A percentile compares a stretch with the other conserved stretches of the same genome.
phyloP scores from a whole-genome alignment of 129 eudicot species.

The Logfia minima region DNA sequence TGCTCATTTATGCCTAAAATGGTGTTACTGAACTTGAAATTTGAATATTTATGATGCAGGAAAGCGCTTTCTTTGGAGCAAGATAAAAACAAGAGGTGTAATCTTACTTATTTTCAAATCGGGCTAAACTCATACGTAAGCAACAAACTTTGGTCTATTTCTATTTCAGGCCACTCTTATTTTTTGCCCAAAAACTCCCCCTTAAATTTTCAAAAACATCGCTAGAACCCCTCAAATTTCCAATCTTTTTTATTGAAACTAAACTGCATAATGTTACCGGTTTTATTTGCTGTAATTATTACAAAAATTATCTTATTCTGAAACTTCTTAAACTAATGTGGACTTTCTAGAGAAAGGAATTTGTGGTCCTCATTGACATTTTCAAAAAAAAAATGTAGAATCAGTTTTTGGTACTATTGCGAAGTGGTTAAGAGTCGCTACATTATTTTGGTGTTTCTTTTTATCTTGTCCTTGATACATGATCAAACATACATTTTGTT shows the following conservation, averaged over 20 bases:
- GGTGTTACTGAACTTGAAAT: background rate
- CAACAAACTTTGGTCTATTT: too few relatives aligned
- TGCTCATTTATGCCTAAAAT: background rate
- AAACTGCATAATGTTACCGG: background rate
- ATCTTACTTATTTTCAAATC: slow-evolving; percentile 88
- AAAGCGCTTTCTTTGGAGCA: slow-evolving; percentile 75
- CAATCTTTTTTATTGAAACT: background rate
- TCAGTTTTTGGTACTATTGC: too few relatives aligned
- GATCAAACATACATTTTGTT: slow-evolving; percentile 4
- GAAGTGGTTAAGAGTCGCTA: slow-evolving; percentile 29
- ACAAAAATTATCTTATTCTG: background rate
- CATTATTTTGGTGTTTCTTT: slow-evolving; percentile 17
- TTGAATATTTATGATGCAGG: slow-evolving; percentile 37
- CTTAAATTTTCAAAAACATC: background rate
- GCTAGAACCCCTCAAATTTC: background rate
- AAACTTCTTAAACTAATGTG: background rate
- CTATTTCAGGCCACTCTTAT: too few relatives aligned
- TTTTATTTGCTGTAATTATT: too few relatives aligned
- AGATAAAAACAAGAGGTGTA: slow-evolving; percentile 87
- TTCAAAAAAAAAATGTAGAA: too few relatives aligned
- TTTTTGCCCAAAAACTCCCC: too few relatives aligned
- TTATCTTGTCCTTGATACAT: slow-evolving; percentile 10
- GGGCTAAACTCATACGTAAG: too few relatives aligned
- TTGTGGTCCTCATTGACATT: slow-evolving; percentile 22
- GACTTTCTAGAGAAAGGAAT: background rate